Percentiles rank a stretch among this genome's conserved stretches.
Evolutionary conservation across 164 flowering plant genomes (phyloP).

Genomic region (Nymphaea thermarum): DNA sequence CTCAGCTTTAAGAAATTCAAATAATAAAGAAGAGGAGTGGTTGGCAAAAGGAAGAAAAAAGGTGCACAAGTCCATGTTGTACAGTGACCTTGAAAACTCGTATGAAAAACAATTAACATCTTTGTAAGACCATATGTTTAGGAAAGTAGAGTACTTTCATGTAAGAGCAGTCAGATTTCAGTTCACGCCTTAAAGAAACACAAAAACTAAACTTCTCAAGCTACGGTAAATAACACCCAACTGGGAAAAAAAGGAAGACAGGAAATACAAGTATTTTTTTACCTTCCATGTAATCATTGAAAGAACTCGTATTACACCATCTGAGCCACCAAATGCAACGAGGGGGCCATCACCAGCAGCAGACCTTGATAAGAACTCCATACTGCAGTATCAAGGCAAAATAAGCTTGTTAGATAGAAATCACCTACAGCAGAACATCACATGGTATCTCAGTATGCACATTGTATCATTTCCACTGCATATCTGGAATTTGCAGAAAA

Average conservation of each 20-base stretch:
- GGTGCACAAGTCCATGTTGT: not conserved
- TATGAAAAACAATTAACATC: not conserved
- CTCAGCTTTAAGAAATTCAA: not conserved
- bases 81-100: not conserved
- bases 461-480: no score
- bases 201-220: conserved; percentile 4
- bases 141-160: no score
- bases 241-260: not conserved
- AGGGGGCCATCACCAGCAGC: conserved; percentile 82
- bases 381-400: conserved; percentile 33
- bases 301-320: conserved; percentile 94
- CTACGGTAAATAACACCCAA: not conserved
- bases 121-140: no score
- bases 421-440: no score
- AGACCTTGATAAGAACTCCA: conserved; percentile 92
- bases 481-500: no score
- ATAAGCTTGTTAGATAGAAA: not conserved
- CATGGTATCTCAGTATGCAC: no score
- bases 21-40: not conserved
- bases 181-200: not conserved
- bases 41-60: not conserved
- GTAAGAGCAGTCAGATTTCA: not conserved
- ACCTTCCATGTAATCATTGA: conserved; percentile 99
- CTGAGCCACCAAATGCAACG: conserved; percentile 97
- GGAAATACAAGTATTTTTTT: conserved; percentile 1